A percentile compares a stretch with the other conserved stretches of the same genome.
Conservation (phyloP, 2,329 filamentous ascomycete genomes). For the Talaromyces marneffei region DNA sequence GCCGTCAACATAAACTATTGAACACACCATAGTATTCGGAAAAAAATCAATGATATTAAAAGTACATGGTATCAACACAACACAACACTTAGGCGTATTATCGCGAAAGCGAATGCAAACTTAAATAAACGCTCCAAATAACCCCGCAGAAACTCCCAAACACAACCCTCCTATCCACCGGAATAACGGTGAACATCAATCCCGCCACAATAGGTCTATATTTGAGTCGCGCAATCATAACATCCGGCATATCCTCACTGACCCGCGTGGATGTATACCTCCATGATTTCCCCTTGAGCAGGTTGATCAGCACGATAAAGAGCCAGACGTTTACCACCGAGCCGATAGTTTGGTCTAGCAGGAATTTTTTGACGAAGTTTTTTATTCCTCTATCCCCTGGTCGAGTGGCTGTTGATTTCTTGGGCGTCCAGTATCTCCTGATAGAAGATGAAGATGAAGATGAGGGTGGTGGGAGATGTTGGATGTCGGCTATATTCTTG, state of each 20-base stretch:
- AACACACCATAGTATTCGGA: not conserved
- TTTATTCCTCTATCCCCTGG: conserved; percentile 33
- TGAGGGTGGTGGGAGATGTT: conserved; percentile 6
- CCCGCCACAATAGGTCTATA: conserved; percentile 67
- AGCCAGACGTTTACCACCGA: conserved; percentile 52
- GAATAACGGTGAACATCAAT: conserved; percentile 65
- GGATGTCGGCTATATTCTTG: conserved; percentile 6
- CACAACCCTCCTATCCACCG: conserved; percentile 64
- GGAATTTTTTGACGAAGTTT: conserved; percentile 48
- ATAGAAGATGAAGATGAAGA: not conserved
- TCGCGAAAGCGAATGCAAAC: conserved; percentile 44
- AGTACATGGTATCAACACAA: not conserved
- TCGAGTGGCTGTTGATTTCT: not conserved
- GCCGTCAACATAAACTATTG: not conserved
- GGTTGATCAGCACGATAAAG: conserved; percentile 52
- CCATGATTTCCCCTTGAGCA: conserved; percentile 29
- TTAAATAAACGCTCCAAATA: conserved; percentile 70
- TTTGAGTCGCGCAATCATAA: conserved; percentile 64
- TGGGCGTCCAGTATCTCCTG: conserved; percentile 2
- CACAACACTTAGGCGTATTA: not conserved
- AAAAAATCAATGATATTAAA: not conserved
- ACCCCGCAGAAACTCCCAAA: conserved; percentile 68
- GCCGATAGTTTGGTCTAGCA: conserved; percentile 54
- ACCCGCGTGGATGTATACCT: conserved; percentile 3
- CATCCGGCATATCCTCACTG: conserved; percentile 18